Base-by-base conservation (phyloP, 352 stramenopile genomes). In the Achlya hypogyna region DNA sequence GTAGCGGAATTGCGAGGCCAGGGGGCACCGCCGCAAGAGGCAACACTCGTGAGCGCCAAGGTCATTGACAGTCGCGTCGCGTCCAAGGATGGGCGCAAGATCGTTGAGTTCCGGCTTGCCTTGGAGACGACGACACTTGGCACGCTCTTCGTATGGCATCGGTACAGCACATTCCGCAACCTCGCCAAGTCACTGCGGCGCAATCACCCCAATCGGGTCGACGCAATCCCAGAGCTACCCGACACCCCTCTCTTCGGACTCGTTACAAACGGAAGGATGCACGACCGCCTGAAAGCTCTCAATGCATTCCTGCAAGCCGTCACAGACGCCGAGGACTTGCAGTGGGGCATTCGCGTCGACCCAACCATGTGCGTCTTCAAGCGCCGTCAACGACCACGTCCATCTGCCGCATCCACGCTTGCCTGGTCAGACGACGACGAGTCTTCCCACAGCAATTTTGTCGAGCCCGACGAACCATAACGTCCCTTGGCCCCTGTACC, bases 11-110 rank as follows among this genome's bases (percentile, higher is more conserved):
- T n/a, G n/a, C n/a, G n/a, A n/a, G n/a, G n/a, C n/a, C n/a, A n/a
- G n/a, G n/a, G n/a, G n/a, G n/a, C n/a, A n/a, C n/a, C n/a, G n/a
- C n/a, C n/a, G n/a, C n/a, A n/a, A n/a, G 79, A 87, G 63, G 76
- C 86, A 3, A 91, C 85, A 64, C 71, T 94, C 65, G 78, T 94
- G 63, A 83, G 79, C 35, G 85, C 85, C 64, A 88, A 87, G 68
- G 85, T 94, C 45, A 84, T 94, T 51, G 86, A 94, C 75, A 91
- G 83, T 43, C 85, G 85, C 70, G 90, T 94, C 69, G 92, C 91
- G 60, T 91, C 81, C 63, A 89, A 90, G 60, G 82, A 94, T 43
- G 85, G 85, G 5, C 83, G 85, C 16, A 83, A 94, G 73, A 92
- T 91, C 68, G 85, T 94, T 53, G 81, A 93, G 78, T 93, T 91